Evolutionary conservation across 140 eudicot genomes (phyloP), one percentile per base, ranked within the genome.

Genomic region (Cichorium intybus): DNA sequence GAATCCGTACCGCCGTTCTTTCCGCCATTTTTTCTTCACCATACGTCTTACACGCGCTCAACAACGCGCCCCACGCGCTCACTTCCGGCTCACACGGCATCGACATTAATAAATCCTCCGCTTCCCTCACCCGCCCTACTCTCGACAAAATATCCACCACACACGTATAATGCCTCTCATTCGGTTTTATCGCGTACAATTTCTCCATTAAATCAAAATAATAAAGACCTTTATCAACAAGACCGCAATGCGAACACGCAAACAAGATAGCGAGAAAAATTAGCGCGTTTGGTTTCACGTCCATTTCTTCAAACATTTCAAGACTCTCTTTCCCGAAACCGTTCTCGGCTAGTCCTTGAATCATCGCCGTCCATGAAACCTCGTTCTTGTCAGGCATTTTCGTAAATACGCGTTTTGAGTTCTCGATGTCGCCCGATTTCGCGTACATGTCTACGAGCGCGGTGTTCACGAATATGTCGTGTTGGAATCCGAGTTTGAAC

Each of bases 301-400:
- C 75, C 85, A 88, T 82, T 71, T 80, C 77, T 73, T 85, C 79
- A 43, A 85, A 88, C 41, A 80, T 43, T 4, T 54, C 46, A 0
- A 88, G 77, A 24, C 87, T 75, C 57, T 82, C 85, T 71, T 82
- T 52, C 11, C 86, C 96, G 23, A 64, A 77, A 20, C 96, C 96
- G 11, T 84, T 88, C 51, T 88, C 93, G 5, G 93, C 94, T 8
- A 88, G 79, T 54, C 95, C 96, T 82, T 88, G 95, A 56, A 88
- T 80, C 96, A 88, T 88, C 52, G 95, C 96, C 0, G 95, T 88
- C 95, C 90, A 85, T 2, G 85, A 75, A 22, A 88, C 69, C 53
- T 85, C 95, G 34, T 88, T 88, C 29, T 68, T 82, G 7, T 46
- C 43, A 0, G 61, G 62, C 79, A 88, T 85, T 66, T 56, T 28